Evolutionary conservation across 2,329 filamentous ascomycete genomes (phyloP).

Genomic region (Ceratocystis albifundus): DNA sequence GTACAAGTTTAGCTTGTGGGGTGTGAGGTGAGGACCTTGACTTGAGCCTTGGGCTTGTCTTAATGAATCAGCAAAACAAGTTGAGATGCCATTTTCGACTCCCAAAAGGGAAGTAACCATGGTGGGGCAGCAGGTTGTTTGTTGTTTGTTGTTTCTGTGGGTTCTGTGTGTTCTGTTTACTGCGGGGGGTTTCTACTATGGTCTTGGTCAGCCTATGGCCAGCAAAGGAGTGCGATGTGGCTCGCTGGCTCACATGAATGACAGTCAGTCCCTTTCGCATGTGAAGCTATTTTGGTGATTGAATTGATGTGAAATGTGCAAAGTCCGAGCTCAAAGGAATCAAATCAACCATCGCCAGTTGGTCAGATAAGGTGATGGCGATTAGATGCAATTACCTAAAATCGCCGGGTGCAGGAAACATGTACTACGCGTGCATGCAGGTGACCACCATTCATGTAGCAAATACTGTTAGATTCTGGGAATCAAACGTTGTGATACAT

Average conservation of each 20-base stretch:
- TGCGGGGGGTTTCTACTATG: neutral
- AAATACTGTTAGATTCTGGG: neutral
- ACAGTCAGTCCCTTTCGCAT: neutral
- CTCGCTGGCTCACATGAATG: slow-evolving; percentile 1
- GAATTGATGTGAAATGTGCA: neutral
- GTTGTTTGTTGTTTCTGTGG: no score
- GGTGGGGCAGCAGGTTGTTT: slow-evolving; percentile 1
- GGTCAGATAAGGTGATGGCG: neutral
- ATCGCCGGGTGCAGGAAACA: neutral
- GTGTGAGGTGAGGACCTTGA: neutral
- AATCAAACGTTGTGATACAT: neutral
- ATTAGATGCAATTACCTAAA: neutral
- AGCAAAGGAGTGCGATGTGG: neutral
- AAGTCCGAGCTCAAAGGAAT: neutral
- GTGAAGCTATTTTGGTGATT: neutral
- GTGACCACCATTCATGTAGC: neutral
- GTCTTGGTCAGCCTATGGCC: neutral
- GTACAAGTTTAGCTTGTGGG: neutral
- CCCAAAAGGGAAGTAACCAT: neutral
- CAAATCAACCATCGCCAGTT: neutral
- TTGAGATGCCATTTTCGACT: neutral
- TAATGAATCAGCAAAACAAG: slow-evolving; percentile 7
- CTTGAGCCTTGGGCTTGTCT: neutral
- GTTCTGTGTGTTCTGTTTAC: slow-evolving; percentile 7
- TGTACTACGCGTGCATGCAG: neutral